Evolutionary conservation across 768 basidiomycete genomes (phyloP).

Genomic region (Cystobasidiopsis lactophilus): DNA sequence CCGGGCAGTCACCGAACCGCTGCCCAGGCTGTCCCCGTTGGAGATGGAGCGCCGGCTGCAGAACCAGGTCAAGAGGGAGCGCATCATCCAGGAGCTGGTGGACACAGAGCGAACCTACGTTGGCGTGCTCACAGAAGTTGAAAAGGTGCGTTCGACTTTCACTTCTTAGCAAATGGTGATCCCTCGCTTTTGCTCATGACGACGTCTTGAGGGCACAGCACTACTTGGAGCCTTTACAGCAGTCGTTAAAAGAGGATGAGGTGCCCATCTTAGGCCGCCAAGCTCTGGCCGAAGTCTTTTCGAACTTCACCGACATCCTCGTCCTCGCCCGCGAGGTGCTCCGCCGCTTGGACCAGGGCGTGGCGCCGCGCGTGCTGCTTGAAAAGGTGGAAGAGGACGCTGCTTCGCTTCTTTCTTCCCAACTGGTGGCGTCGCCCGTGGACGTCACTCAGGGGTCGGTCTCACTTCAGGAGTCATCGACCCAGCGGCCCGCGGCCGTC

Average conservation of each 20-base stretch:
- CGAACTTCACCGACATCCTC: slow-evolving; percentile 18
- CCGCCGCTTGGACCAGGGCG: slow-evolving; percentile 9
- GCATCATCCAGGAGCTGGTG: slow-evolving; percentile 15
- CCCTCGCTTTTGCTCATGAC: neutral
- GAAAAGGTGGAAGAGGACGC: neutral
- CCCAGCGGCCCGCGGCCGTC: neutral
- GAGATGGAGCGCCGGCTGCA: neutral
- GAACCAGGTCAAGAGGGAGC: slow-evolving; percentile 9
- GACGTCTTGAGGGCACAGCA: neutral
- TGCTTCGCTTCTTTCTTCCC: neutral
- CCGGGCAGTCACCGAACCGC: neutral
- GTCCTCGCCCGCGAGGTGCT: slow-evolving; percentile 15
- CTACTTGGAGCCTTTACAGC: slow-evolving; percentile 12
- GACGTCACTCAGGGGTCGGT: neutral
- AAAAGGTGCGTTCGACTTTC: slow-evolving; percentile 6
- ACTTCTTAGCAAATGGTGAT: neutral
- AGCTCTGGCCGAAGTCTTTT: slow-evolving; percentile 16
- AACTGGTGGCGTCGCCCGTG: too few relatives aligned
- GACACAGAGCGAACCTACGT: slow-evolving; percentile 18
- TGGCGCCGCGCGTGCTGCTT: slow-evolving; percentile 1
- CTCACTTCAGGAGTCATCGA: neutral
- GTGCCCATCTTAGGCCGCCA: slow-evolving; percentile 11
- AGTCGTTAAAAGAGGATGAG: neutral
- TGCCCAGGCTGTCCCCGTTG: neutral
- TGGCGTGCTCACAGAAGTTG: slow-evolving; percentile 12